Evolutionary conservation across 2,329 filamentous ascomycete species (phyloP).

Genomic region (Pyrenochaeta sp.): DNA sequence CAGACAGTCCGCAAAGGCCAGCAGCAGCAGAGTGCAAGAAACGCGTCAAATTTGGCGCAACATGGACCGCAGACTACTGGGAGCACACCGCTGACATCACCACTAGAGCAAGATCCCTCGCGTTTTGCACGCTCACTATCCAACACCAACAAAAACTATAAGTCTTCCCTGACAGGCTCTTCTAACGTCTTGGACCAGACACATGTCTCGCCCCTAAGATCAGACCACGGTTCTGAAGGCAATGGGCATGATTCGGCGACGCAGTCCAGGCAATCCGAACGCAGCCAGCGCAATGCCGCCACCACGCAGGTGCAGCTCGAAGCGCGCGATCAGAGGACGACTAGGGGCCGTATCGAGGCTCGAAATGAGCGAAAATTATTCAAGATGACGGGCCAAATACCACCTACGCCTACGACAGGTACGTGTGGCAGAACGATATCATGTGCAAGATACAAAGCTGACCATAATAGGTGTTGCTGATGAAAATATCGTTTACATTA

Average conservation of each 20-base stretch:
- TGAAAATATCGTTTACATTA: constrained; percentile 22
- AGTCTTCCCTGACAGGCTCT: constrained; percentile 29
- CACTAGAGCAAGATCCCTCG: constrained; percentile 13
- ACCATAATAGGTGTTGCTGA: constrained; percentile 8
- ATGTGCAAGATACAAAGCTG: neutral
- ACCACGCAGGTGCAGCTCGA: constrained; percentile 24
- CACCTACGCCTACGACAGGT: constrained; percentile 33
- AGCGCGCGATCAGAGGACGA: constrained; percentile 42
- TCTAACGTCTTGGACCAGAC: constrained; percentile 36
- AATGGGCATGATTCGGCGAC: constrained; percentile 28
- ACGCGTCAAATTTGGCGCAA: constrained; percentile 12
- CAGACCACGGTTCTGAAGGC: constrained; percentile 17
- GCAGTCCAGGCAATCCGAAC: constrained; percentile 33
- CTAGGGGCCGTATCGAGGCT: constrained; percentile 52
- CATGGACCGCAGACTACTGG: constrained; percentile 7
- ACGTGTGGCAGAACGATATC: neutral
- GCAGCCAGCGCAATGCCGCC: constrained; percentile 22
- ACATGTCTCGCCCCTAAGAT: constrained; percentile 32
- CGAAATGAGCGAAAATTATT: constrained; percentile 46
- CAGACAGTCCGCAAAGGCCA: constrained; percentile 12
- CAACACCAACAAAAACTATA: constrained; percentile 19
- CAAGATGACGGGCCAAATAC: constrained; percentile 43
- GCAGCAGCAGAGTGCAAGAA: constrained; percentile 9
- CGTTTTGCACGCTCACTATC: constrained; percentile 24
- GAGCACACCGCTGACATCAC: constrained; percentile 20